Evolutionary conservation across 345 rosid genomes (phyloP), one percentile per base, ranked within the genome.

Genomic region (Jatropha curcas): DNA sequence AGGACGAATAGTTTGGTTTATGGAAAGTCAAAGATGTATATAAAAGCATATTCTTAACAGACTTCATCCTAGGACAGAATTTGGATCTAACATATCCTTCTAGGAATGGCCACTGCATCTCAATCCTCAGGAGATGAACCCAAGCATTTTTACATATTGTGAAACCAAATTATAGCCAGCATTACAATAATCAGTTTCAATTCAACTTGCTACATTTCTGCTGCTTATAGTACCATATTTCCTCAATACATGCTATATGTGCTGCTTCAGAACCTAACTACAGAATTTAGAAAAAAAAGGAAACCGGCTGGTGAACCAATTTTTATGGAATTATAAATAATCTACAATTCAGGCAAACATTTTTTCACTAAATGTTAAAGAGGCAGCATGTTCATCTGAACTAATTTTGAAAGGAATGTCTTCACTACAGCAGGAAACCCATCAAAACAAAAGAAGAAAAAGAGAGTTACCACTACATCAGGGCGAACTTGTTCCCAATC

Each of bases 401-500:
- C 63, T n/a, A 52, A 46, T 33, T 68, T 68, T 37, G 52, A 60
- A 11, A 60, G 52, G 14, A 9, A 64, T 25, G 10, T 59, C 27
- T 19, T 56, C n/a, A 41, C 33, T 30, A 27, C 35, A 30, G 14
- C 14, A 60, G 53, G 33, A 60, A 77, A 25, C 51, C 73, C 64
- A 56, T 51, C 48, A 27, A 7, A 39, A 7, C 24, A 51, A 9
- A 27, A 34, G 22, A 57, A n/a, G 43, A 24, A 13, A 48, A 37
- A 35, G 45, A 43, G 71, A 57, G 90, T 84, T 84, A 92, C 99
- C 79, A 95, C 98, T 61, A 92, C 76, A 73, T 95, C 97, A 6
- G 99, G 97, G 34, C 86, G 96, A 80, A 90, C 86, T 43, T 86
- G 86, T 83, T 92, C 98, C 98, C 98, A 94, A 34, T 92, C 94